Evolutionary conservation across 306 rosid genomes (phyloP).

Genomic region (Ceratonia siliqua): DNA sequence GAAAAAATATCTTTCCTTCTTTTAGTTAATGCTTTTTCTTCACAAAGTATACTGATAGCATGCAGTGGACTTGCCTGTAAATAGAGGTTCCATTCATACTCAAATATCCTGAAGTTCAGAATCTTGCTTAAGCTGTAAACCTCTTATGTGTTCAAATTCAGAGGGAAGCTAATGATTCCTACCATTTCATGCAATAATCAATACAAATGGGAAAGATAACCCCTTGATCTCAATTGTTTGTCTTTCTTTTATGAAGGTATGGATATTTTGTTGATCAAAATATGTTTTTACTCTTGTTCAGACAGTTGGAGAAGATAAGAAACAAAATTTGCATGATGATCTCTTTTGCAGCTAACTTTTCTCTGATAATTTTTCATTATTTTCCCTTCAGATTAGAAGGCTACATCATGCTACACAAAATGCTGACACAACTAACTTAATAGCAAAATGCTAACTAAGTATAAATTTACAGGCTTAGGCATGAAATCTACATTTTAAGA

Average conservation of each 20-base stretch:
- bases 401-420: not conserved
- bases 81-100: not conserved
- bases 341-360: constrained; percentile 9
- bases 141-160: constrained; percentile 7
- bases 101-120: constrained; percentile 2
- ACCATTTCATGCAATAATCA: not conserved
- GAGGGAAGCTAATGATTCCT: not conserved
- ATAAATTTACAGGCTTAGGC: constrained; percentile 6
- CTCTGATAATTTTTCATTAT: not conserved
- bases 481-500: not conserved
- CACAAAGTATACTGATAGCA: not conserved
- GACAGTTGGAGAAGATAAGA: not conserved
- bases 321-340: not conserved
- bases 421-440: not conserved
- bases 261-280: not conserved
- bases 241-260: not conserved
- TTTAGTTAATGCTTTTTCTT: constrained; percentile 13
- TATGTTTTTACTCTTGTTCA: not conserved
- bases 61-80: not conserved
- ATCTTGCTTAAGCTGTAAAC: not conserved
- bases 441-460: not conserved
- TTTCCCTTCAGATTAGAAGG: constrained; percentile 2
- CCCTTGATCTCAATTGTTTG: not conserved
- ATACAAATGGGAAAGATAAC: not conserved
- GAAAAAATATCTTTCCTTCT: not conserved